Evolutionary conservation across 495 filamentous ascomycete genomes (phyloP).

Genomic region (Cercophora scortea): DNA sequence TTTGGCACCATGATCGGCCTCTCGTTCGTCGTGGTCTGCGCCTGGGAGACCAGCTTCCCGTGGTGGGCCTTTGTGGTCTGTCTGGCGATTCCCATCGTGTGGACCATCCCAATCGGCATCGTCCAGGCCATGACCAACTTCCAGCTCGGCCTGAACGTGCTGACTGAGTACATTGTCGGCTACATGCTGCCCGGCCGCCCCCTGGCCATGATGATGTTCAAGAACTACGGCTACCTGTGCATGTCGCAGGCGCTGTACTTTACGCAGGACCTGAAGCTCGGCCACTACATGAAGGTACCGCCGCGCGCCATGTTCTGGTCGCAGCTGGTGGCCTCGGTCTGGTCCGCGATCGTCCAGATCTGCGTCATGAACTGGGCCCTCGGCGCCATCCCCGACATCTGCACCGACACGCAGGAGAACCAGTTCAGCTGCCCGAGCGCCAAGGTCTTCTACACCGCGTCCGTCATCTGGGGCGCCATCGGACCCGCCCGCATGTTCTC

Average conservation of each 20-base stretch:
- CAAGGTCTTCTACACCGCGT: constrained; percentile 56
- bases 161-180: constrained; percentile 64
- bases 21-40: constrained; percentile 46
- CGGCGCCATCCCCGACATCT: constrained; percentile 51
- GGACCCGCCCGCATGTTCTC: constrained; percentile 52
- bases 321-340: constrained; percentile 55
- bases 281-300: constrained; percentile 67
- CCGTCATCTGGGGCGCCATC: constrained; percentile 44
- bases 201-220: constrained; percentile 60
- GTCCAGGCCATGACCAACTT: constrained; percentile 62
- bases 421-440: constrained; percentile 58
- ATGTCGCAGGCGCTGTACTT: constrained; percentile 47
- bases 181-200: constrained; percentile 61
- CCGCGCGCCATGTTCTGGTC: constrained; percentile 59
- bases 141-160: constrained; percentile 57
- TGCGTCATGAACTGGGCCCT: constrained; percentile 62
- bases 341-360: constrained; percentile 59
- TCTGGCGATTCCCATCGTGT: constrained; percentile 45
- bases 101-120: constrained; percentile 48
- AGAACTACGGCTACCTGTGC: constrained; percentile 63
- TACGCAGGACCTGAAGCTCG: constrained; percentile 45
- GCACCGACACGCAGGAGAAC: constrained; percentile 46
- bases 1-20: constrained; percentile 36
- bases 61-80: constrained; percentile 60
- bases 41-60: constrained; percentile 55